A percentile compares a stretch with the other conserved stretches of the same genome.
Evolutionary conservation across 495 filamentous ascomycete genomes (phyloP).

Genomic region (Annulohypoxylon moriforme): DNA sequence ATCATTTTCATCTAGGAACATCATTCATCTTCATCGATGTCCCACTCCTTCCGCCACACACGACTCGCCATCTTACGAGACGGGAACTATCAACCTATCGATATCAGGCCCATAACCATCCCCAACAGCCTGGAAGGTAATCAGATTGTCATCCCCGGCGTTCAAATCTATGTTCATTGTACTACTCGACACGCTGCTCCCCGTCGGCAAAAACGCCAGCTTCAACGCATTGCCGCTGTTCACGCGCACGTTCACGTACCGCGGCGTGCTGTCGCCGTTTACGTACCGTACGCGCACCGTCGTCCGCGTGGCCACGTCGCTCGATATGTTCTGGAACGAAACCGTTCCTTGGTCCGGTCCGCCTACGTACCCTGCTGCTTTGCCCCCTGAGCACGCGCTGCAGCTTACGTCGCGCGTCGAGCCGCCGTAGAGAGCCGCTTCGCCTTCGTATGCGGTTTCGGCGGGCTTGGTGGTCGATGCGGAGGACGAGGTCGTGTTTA

Average conservation of each 20-base stretch:
- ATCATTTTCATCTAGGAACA: constrained; percentile 5
- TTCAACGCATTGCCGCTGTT: constrained; percentile 62
- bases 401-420: constrained; percentile 55
- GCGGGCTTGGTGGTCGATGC: constrained; percentile 55
- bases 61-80: constrained; percentile 25
- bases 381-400: constrained; percentile 57
- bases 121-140: constrained; percentile 61
- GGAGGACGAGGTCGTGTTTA: constrained; percentile 36
- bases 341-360: constrained; percentile 60
- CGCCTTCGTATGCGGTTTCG: constrained; percentile 65
- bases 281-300: constrained; percentile 65
- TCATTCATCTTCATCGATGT: background rate
- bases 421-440: constrained; percentile 51
- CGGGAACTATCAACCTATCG: constrained; percentile 66
- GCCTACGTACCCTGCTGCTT: constrained; percentile 65
- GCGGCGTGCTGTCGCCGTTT: constrained; percentile 63
- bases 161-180: constrained; percentile 58
- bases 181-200: constrained; percentile 45
- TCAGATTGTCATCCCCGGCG: constrained; percentile 55
- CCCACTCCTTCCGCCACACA: background rate
- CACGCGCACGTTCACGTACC: constrained; percentile 66
- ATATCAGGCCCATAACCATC: constrained; percentile 66
- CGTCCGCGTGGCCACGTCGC: constrained; percentile 58
- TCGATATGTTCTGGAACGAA: constrained; percentile 55
- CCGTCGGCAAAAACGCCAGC: constrained; percentile 62